Percentiles rank a stretch among this genome's conserved stretches.
These are phyloP conservation scores for Symbiodinium pilosum DNA, from an alignment of 73 alveolate species.

Conservation along the genomic window DNA sequence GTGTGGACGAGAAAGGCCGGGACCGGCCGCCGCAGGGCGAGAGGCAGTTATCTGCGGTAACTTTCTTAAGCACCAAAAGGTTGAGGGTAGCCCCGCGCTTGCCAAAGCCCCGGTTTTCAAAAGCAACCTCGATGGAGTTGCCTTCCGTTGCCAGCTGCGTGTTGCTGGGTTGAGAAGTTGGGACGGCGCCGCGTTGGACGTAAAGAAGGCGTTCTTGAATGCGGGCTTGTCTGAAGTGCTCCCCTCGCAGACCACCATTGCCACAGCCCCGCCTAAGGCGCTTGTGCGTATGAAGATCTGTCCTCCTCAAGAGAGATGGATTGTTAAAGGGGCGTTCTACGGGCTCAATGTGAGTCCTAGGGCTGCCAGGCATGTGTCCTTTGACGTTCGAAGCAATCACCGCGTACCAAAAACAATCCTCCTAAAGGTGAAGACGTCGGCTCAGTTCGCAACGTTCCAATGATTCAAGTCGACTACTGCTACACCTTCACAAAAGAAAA, in stretches of 20 bases:
- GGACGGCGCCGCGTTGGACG: not conserved
- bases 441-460: not conserved
- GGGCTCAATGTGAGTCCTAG: not conserved
- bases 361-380: not conserved
- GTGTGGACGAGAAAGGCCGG: not conserved
- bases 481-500: not conserved
- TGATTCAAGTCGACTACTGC: not conserved
- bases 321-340: not conserved
- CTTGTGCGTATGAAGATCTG: not conserved
- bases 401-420: not conserved
- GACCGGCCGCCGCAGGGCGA: not conserved
- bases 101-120: not conserved
- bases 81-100: not conserved
- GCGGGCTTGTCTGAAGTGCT: not conserved
- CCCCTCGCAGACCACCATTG: not conserved
- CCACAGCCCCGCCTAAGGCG: not conserved
- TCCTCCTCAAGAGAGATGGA: not conserved
- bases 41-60: slow-evolving; percentile 27
- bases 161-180: not conserved
- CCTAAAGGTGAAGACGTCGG: not conserved
- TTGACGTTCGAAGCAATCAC: not conserved
- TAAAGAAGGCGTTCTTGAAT: not conserved
- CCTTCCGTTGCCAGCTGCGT: not conserved
- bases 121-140: not conserved
- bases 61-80: not conserved